Percentiles rank a stretch among this genome's conserved stretches.
These are phyloP conservation scores for Hygrocybe coccinea DNA, from an alignment of 768 basidiomycete species.

Conservation along the genomic window DNA sequence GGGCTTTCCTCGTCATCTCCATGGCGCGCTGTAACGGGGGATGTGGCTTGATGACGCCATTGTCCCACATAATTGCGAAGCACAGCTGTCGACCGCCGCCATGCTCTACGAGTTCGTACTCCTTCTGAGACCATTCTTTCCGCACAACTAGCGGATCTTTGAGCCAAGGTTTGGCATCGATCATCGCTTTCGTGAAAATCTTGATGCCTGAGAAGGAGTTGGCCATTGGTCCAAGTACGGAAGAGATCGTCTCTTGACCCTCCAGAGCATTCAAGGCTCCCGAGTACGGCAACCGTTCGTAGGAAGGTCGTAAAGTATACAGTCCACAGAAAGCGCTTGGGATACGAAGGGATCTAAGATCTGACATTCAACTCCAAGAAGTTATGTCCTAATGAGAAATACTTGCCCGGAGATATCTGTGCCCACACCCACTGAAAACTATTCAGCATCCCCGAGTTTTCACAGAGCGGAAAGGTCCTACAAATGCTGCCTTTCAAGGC, in stretches of 20 bases:
- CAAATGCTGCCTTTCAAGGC: constrained; percentile 6
- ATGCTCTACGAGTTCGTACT: constrained; percentile 53
- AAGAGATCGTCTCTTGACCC: constrained; percentile 67
- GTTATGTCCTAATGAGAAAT: too few relatives aligned
- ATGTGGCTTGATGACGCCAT: constrained; percentile 54
- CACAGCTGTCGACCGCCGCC: constrained; percentile 46
- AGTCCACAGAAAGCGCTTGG: constrained; percentile 63
- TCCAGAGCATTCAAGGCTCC: constrained; percentile 59
- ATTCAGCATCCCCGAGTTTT: too few relatives aligned
- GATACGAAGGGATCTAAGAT: constrained; percentile 47
- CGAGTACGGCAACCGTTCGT: constrained; percentile 64
- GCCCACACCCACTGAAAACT: constrained; percentile 59
- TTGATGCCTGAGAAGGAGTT: constrained; percentile 57
- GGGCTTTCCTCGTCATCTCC: constrained; percentile 48
- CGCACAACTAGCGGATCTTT: constrained; percentile 55
- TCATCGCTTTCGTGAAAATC: constrained; percentile 59
- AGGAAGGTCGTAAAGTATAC: constrained; percentile 70
- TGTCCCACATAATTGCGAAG: constrained; percentile 63
- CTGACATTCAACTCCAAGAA: too few relatives aligned
- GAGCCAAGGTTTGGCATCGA: constrained; percentile 58
- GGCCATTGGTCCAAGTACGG: constrained; percentile 45
- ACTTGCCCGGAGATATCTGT: constrained; percentile 57
- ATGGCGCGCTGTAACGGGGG: constrained; percentile 54
- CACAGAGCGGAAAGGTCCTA: too few relatives aligned
- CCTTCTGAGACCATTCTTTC: constrained; percentile 58